Evolutionary conservation across 1,284 basidiomycete genomes (phyloP), one percentile per base, ranked within the genome.

Genomic region (Moniliophthora roreri): DNA sequence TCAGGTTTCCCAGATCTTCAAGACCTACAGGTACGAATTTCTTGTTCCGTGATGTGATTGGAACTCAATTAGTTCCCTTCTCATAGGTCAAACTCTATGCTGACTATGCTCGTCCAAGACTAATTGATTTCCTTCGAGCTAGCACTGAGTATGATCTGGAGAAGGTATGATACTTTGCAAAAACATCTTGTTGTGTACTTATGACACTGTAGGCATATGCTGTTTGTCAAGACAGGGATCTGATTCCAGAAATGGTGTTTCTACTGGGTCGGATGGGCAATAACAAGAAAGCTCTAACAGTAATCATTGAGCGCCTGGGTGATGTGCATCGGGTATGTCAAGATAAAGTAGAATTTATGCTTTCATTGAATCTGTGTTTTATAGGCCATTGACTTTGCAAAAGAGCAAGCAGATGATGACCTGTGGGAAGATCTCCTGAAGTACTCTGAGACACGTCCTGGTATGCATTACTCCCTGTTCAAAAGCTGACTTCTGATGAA

Each of bases 361-460:
- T n/a, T n/a, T n/a, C n/a, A n/a, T n/a, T n/a, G n/a, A n/a, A n/a
- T n/a, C n/a, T n/a, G n/a, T n/a, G n/a, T n/a, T n/a, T n/a, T n/a
- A n/a, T n/a, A 93, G 91, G 95, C 96, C 0, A 98, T 99, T 62
- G 95, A 98, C 56, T 99, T 99, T 66, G 96, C 95, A 0, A 96
- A 96, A 65, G 95, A 98, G 68, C 96, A 98, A 69, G 90, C 89
- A 54, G 97, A 99, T 62, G 88, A 95, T 59, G 97, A 99, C 68
- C 82, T 99, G 0, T 99, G 97, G 97, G 96, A 98, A 64, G 95
- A 98, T 67, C 79, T 99, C 10, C 75, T 99, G 18, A 84, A 81
- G 55, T 98, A 99, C 65, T 96, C 96, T 0, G 96, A 98, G 69
- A 94, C 92, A 15, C 78, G 93, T 54, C 97, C 96, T 38, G 73